phyloP scores from a whole-genome alignment of 306 rosid species.

The Gynostemma pentaphyllum region DNA sequence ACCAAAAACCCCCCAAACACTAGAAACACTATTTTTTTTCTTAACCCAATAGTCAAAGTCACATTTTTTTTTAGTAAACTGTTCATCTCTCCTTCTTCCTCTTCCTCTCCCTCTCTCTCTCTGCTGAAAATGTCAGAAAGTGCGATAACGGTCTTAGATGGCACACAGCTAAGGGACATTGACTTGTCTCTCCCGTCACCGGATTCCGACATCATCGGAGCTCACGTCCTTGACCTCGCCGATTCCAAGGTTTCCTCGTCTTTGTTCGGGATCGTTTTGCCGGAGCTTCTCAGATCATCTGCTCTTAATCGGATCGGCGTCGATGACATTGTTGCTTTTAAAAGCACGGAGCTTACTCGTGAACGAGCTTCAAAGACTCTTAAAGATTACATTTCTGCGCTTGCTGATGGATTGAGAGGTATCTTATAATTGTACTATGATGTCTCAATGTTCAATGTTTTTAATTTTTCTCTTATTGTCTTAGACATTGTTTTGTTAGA shows the following conservation, averaged over 20 bases:
- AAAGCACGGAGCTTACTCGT: slow-evolving; percentile 16
- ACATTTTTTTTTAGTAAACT: not conserved
- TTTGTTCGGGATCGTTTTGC: slow-evolving; percentile 51
- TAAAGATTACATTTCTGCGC: slow-evolving; percentile 49
- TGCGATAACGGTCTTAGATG: slow-evolving; percentile 53
- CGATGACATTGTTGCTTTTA: slow-evolving; percentile 20
- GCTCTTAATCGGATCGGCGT: slow-evolving; percentile 39
- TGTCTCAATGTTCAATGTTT: not conserved
- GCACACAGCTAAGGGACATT: slow-evolving; percentile 32
- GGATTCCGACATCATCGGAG: slow-evolving; percentile 34
- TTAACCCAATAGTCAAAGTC: not conserved
- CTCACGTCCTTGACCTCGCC: slow-evolving; percentile 50
- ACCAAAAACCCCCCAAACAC: no score
- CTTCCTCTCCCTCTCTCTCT: slow-evolving; percentile 5
- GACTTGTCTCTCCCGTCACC: slow-evolving; percentile 31
- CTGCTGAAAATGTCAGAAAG: slow-evolving; percentile 59
- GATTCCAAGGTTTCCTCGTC: slow-evolving; percentile 41
- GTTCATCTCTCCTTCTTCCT: not conserved
- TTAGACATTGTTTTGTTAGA: no score
- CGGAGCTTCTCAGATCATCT: slow-evolving; percentile 38
- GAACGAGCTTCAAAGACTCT: slow-evolving; percentile 36
- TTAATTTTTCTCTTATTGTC: not conserved
- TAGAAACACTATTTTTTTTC: no score
- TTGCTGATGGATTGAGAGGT: slow-evolving; percentile 77
- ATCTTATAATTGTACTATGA: slow-evolving; percentile 1